These are phyloP conservation scores for Strigomonas culicis DNA, from an alignment of 208 protist genomes.

Conservation along the genomic window DNA sequence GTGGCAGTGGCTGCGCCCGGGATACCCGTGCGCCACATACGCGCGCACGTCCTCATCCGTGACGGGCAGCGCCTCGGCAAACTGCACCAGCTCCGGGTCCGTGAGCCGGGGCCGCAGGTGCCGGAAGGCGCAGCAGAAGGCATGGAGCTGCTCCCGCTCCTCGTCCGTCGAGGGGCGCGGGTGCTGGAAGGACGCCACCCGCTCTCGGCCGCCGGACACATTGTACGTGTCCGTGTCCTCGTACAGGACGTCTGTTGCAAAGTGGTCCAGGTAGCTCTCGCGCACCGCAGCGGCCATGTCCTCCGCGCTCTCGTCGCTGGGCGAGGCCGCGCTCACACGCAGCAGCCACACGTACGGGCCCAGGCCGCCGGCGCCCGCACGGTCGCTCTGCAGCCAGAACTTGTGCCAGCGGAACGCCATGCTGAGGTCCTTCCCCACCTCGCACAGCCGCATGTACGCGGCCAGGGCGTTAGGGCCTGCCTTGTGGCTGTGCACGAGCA, in stretches of 20 bases:
- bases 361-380: constrained; percentile 19
- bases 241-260: constrained; percentile 10
- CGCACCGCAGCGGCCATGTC: constrained; percentile 78
- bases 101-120: constrained; percentile 28
- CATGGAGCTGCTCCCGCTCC: constrained; percentile 26
- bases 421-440: constrained; percentile 68
- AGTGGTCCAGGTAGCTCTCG: constrained; percentile 51
- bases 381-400: constrained; percentile 67
- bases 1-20: constrained; percentile 42
- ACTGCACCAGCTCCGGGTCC: constrained; percentile 27
- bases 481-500: constrained; percentile 74
- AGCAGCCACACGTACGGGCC: constrained; percentile 65
- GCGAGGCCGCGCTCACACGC: constrained; percentile 41
- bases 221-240: background rate
- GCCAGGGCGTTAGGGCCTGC: constrained; percentile 45
- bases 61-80: constrained; percentile 42
- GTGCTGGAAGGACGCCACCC: constrained; percentile 13
- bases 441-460: constrained; percentile 82
- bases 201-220: background rate
- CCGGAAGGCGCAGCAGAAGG: constrained; percentile 36
- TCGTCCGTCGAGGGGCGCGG: constrained; percentile 25
- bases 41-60: background rate
- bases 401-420: constrained; percentile 82
- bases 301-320: constrained; percentile 67
- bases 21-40: constrained; percentile 28